Conservation (phyloP, 176 grass and related monocot species). For the Triticum urartu region DNA sequence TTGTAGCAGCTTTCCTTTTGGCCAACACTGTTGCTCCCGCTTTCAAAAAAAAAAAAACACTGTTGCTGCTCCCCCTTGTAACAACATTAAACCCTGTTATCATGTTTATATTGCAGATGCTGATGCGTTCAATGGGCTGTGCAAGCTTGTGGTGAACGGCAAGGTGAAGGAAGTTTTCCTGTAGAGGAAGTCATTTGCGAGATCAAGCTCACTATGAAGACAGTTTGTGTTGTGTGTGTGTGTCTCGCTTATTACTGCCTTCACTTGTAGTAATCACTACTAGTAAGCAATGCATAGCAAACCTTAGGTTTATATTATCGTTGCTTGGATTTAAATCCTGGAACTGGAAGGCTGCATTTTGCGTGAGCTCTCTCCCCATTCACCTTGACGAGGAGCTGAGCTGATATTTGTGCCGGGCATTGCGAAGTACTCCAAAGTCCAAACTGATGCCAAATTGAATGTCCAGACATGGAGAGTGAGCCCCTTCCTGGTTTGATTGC, state of each 20-base stretch:
- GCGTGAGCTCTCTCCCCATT: neutral
- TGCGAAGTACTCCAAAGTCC: neutral
- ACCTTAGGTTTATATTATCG: constrained; percentile 11
- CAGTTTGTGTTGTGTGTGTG: neutral
- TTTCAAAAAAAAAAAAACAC: neutral
- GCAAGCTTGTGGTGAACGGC: constrained; percentile 62
- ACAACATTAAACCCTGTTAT: constrained; percentile 17
- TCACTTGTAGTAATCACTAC: neutral
- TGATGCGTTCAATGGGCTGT: constrained; percentile 59
- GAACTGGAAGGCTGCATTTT: neutral
- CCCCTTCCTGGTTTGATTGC: too few species aligned
- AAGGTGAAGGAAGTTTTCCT: constrained; percentile 73
- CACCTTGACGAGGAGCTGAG: neutral
- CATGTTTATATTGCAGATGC: constrained; percentile 53
- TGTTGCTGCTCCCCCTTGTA: neutral
- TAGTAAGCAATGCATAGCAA: neutral
- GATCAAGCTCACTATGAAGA: neutral
- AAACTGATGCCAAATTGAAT: neutral
- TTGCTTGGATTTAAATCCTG: neutral
- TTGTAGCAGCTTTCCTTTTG: neutral
- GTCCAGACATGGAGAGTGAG: neutral
- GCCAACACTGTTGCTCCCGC: neutral
- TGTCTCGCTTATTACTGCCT: neutral
- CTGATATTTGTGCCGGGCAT: neutral
- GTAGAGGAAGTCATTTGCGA: constrained; percentile 36